Base-by-base conservation (phyloP, 805 yeast species). In the Kodamaea laetipori region DNA sequence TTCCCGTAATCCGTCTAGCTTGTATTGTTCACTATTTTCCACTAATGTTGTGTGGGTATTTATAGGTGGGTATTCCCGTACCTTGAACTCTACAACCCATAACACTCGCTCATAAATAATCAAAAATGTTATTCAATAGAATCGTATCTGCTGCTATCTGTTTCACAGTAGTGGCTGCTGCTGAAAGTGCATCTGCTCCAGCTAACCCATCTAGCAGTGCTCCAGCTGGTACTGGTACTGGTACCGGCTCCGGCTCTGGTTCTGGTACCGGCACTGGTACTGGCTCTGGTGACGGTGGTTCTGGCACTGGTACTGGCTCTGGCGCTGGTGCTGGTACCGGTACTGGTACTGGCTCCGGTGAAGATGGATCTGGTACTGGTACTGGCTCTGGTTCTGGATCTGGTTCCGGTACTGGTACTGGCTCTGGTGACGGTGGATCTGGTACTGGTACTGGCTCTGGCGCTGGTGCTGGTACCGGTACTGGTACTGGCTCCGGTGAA, bases 241-340 rank as follows among this genome's bases (percentile, higher is more conserved):
- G 38, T 33, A 19, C 23, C 24, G 24, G 26, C 6, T 4, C 27
- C 6, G 37, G 37, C 3, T 5, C 37, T 4, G 27, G 27, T 3
- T n/a, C 28, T 38, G 33, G 28, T 15, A 28, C 41, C 8, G 34
- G 34, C 9, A 7, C 12, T 13, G 41, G 36, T 27, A 15, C 41
- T 18, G 31, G 23, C 4, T 26, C 41, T 17, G 41, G 28, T n/a
- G n/a, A n/a, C 13, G 5, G 12, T 16, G 35, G 35, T 6, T 4
- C 35, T 4, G 38, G 34, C 2, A 7, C 41, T 9, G 35, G 26
- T 18, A 3, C 27, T 19, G 35, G 19, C n/a, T 15, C 35, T 6
- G 41, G 28, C 12, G 27, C 41, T 16, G 41, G 27, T 15, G 9
- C 34, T 26, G 32, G 17, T 3, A 13, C 33, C 15, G 41, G 36